phyloP scores from a whole-genome alignment of 2,329 filamentous ascomycete species.

The Rutstroemia sp. region DNA sequence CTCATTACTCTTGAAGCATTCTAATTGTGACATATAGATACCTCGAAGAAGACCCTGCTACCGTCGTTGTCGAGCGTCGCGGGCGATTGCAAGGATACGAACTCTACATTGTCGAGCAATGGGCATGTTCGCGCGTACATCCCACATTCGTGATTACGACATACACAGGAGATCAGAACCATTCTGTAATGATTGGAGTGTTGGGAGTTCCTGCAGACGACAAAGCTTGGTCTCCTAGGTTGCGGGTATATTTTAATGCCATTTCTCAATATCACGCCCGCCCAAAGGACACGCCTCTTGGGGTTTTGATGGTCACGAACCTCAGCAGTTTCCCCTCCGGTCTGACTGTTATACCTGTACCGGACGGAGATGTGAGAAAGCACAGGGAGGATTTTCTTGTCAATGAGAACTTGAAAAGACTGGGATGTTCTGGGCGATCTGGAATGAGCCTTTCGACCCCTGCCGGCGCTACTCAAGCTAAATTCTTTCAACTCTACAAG shows the following conservation, averaged over 20 bases:
- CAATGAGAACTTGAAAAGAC: slow-evolving; percentile 86
- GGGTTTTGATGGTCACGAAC: slow-evolving; percentile 89
- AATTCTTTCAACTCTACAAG: slow-evolving; percentile 86
- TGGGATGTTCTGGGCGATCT: slow-evolving; percentile 85
- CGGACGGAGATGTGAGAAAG: slow-evolving; percentile 74
- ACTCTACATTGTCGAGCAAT: slow-evolving; percentile 92
- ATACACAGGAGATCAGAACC: slow-evolving; percentile 79
- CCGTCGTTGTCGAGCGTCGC: slow-evolving; percentile 65
- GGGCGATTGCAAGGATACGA: slow-evolving; percentile 75
- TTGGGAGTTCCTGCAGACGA: slow-evolving; percentile 78
- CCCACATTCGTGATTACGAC: slow-evolving; percentile 89
- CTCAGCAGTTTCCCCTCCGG: slow-evolving; percentile 86
- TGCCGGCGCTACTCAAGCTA: slow-evolving; percentile 74
- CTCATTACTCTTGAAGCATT: not conserved
- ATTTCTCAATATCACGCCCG: slow-evolving; percentile 80
- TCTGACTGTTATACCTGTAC: slow-evolving; percentile 83
- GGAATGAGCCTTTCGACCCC: slow-evolving; percentile 76
- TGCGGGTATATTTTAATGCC: slow-evolving; percentile 80
- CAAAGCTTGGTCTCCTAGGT: slow-evolving; percentile 66
- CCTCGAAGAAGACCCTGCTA: slow-evolving; percentile 76
- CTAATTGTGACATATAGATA: slow-evolving; percentile 43
- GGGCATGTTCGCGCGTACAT: slow-evolving; percentile 86
- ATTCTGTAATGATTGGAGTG: slow-evolving; percentile 72
- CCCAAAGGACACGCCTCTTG: slow-evolving; percentile 72
- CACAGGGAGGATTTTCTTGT: slow-evolving; percentile 83